Evolutionary conservation across 805 yeast genomes (phyloP).

Genomic region (Starmerella sp.): DNA sequence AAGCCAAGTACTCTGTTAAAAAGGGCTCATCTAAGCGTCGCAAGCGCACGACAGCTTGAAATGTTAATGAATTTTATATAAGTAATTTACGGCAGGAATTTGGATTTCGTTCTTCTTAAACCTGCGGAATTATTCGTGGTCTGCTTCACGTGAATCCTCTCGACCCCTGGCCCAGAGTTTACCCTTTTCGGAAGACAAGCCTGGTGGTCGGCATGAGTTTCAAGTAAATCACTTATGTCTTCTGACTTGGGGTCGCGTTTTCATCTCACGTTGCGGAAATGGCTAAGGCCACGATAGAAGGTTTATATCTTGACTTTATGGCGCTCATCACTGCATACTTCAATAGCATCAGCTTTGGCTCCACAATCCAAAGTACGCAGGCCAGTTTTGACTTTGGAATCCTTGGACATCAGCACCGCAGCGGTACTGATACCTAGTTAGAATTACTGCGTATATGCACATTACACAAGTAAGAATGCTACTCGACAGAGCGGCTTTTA

Average conservation of each 20-base stretch:
- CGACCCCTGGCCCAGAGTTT: neutral
- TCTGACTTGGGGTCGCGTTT: too few relatives aligned
- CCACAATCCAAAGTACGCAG: too few relatives aligned
- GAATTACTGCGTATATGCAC: neutral
- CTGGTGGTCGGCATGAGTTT: neutral
- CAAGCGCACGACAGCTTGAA: neutral
- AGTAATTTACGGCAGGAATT: too few relatives aligned
- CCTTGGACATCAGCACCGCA: neutral
- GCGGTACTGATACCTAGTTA: neutral
- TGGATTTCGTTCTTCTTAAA: too few relatives aligned
- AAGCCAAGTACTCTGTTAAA: constrained; percentile 11
- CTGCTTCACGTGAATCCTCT: neutral
- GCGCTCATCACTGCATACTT: too few relatives aligned
- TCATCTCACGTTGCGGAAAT: too few relatives aligned
- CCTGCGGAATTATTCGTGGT: neutral
- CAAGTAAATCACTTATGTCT: too few relatives aligned
- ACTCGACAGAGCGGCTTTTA: neutral
- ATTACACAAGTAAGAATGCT: neutral
- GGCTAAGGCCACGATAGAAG: too few relatives aligned
- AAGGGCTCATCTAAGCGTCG: constrained; percentile 1
- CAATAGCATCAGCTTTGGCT: too few relatives aligned
- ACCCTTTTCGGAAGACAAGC: neutral
- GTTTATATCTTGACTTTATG: too few relatives aligned
- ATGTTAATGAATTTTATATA: neutral
- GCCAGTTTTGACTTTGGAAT: neutral